Evolutionary conservation across 345 rosid genomes (phyloP).

Genomic region (Adansonia digitata): DNA sequence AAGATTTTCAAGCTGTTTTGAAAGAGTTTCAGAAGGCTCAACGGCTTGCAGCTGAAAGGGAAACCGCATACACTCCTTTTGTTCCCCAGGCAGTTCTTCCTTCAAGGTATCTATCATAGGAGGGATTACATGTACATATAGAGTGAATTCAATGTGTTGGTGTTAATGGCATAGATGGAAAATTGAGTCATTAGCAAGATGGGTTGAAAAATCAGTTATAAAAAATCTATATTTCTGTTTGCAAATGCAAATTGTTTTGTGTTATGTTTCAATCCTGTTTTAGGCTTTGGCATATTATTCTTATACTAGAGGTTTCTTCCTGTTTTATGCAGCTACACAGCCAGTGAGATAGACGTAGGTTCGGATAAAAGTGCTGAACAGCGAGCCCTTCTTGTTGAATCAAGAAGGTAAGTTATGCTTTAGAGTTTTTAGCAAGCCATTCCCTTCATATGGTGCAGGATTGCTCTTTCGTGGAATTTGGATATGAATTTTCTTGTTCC

Average conservation of each 20-base stretch:
- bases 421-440: background rate
- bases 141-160: background rate
- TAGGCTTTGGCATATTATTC: background rate
- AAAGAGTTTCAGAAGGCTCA: slow-evolving; percentile 99
- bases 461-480: background rate
- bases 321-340: slow-evolving; percentile 33
- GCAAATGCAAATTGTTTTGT: background rate
- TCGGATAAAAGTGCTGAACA: slow-evolving; percentile 55
- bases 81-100: slow-evolving; percentile 61
- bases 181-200: background rate
- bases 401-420: slow-evolving; percentile 56
- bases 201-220: background rate
- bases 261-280: background rate
- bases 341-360: slow-evolving; percentile 43
- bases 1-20: slow-evolving; percentile 90
- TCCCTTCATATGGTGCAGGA: background rate
- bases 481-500: background rate
- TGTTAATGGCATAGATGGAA: background rate
- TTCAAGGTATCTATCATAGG: slow-evolving; percentile 49
- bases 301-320: slow-evolving; percentile 14
- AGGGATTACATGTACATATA: background rate
- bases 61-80: slow-evolving; percentile 79
- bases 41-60: slow-evolving; percentile 95
- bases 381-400: slow-evolving; percentile 74
- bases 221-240: slow-evolving; percentile 6